Evolutionary conservation across 805 yeast species (phyloP).

Genomic region (Suhomyces kilbournensis): DNA sequence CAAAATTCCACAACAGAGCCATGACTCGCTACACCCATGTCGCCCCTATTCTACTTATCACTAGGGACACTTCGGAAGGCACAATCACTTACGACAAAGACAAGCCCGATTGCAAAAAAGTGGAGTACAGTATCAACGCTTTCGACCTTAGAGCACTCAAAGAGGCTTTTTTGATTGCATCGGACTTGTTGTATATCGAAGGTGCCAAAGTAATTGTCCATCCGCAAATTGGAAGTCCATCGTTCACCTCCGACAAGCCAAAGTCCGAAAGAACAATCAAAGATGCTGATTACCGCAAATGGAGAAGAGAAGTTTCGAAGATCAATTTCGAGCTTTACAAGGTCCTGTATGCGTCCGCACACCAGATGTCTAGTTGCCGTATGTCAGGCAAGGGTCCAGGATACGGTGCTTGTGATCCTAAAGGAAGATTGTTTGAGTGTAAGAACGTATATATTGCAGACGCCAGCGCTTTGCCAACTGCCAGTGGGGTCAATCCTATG

Average conservation of each 20-base stretch:
- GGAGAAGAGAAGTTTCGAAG: constrained; percentile 10
- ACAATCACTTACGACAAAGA: constrained; percentile 12
- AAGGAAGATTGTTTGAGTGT: constrained; percentile 22
- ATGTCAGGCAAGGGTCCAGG: constrained; percentile 26
- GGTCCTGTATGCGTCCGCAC: constrained; percentile 19
- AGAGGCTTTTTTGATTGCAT: constrained; percentile 13
- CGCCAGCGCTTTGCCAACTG: constrained; percentile 25
- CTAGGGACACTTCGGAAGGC: constrained; percentile 18
- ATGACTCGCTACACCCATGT: constrained; percentile 14
- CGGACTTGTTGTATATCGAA: constrained; percentile 19
- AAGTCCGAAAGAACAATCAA: constrained; percentile 12
- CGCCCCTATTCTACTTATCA: constrained; percentile 15
- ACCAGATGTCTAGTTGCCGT: constrained; percentile 25
- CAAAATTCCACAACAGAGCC: constrained; percentile 11
- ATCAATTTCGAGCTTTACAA: constrained; percentile 12
- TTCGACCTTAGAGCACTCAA: constrained; percentile 13
- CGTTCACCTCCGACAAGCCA: constrained; percentile 14
- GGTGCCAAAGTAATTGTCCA: constrained; percentile 19
- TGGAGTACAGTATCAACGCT: constrained; percentile 17
- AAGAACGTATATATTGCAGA: constrained; percentile 25
- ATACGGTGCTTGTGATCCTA: constrained; percentile 22
- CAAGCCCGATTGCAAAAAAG: constrained; percentile 9
- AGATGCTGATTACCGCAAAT: constrained; percentile 16
- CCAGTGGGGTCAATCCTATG: constrained; percentile 28
- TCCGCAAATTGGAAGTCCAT: constrained; percentile 10